phyloP scores from a whole-genome alignment of 306 rosid species.

The Cyclanthera cordifolia region DNA sequence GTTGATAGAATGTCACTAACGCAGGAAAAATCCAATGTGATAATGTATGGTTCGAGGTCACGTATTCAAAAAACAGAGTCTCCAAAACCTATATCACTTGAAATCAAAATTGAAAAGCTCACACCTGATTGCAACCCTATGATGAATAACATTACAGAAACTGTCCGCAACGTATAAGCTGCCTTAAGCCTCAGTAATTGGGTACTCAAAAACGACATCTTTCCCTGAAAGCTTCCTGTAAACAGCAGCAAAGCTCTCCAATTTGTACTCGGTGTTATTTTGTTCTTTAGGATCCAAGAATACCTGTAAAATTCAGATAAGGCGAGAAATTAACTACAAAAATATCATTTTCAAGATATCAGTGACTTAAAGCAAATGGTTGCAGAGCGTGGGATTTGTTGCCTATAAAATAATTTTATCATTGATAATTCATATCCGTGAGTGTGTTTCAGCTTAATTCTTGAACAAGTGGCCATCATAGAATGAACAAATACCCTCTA shows the following conservation, averaged over 20 bases:
- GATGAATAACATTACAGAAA: not conserved
- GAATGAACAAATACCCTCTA: too few species aligned
- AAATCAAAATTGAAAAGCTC: conserved; percentile 15
- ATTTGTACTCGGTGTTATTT: conserved; percentile 70
- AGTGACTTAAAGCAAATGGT: too few species aligned
- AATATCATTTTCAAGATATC: too few species aligned
- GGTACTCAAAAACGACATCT: conserved; percentile 80
- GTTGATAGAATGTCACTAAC: not conserved
- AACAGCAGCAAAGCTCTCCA: conserved; percentile 73
- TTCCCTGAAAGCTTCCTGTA: conserved; percentile 76
- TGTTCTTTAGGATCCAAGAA: conserved; percentile 81
- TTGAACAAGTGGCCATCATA: too few species aligned
- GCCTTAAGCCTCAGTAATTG: conserved; percentile 43
- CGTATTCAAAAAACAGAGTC: conserved; percentile 1
- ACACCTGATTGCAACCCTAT: conserved; percentile 12
- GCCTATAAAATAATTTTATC: not conserved
- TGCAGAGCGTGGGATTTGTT: not conserved
- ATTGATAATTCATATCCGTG: too few species aligned
- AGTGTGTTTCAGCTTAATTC: too few species aligned
- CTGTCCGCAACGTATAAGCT: not conserved
- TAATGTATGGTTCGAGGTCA: not conserved
- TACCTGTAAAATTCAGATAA: conserved; percentile 27
- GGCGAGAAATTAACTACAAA: not conserved
- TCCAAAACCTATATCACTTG: conserved; percentile 9
- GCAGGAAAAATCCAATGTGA: not conserved